A percentile compares a stretch with the other conserved stretches of the same genome.
Evolutionary conservation across 305 asterid species (phyloP).

Genomic region (Fraxinus angustifolia): DNA sequence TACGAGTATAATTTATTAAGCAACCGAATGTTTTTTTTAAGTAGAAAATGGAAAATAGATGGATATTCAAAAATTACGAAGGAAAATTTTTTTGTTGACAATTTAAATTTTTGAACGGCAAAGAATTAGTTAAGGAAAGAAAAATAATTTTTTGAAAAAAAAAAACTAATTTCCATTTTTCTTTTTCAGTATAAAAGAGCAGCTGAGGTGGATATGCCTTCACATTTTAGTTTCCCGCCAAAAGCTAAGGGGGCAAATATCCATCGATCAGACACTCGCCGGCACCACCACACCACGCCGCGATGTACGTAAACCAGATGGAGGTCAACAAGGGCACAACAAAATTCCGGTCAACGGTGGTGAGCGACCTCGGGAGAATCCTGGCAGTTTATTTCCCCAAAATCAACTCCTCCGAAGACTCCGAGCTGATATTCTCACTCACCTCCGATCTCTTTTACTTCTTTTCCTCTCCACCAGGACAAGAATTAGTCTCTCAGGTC

Average conservation of each 20-base stretch:
- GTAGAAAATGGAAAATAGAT: background rate
- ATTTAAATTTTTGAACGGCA: background rate
- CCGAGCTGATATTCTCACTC: conserved; percentile 45
- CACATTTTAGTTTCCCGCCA: conserved; percentile 54
- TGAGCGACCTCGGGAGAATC: conserved; percentile 40
- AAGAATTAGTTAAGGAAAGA: background rate
- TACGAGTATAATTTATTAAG: too few species aligned
- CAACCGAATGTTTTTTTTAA: too few species aligned
- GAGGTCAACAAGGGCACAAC: conserved; percentile 25
- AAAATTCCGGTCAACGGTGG: conserved; percentile 24
- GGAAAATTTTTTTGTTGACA: background rate
- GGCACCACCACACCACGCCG: conserved; percentile 20
- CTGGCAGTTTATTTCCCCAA: conserved; percentile 59
- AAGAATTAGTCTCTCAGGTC: conserved; percentile 56
- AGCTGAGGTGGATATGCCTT: background rate
- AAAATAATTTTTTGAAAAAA: too few species aligned
- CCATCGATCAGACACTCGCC: conserved; percentile 22
- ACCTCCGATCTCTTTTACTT: conserved; percentile 57
- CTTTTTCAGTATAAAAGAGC: background rate
- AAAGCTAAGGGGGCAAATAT: conserved; percentile 14
- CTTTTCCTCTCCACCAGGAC: conserved; percentile 59
- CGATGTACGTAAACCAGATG: conserved; percentile 42
- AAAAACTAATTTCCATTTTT: too few species aligned
- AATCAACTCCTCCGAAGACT: conserved; percentile 43
- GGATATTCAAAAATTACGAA: background rate